Conservation (phyloP, 2,329 filamentous ascomycete species). For the Claviceps sorghi region DNA sequence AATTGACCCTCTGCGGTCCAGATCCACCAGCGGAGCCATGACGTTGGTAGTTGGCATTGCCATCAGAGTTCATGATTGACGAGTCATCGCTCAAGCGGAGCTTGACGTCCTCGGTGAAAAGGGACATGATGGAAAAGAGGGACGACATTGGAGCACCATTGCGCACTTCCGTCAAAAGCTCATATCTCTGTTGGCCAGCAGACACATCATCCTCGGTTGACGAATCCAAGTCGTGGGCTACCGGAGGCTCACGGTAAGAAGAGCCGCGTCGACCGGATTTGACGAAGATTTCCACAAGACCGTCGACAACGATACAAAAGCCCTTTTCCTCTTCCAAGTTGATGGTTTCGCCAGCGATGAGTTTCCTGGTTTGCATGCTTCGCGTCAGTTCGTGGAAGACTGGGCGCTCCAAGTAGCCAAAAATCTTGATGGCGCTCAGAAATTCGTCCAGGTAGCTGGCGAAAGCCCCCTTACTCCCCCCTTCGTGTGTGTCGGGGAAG, state of each 20-base stretch:
- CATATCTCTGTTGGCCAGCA: conserved; percentile 69
- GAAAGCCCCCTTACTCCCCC: conserved; percentile 75
- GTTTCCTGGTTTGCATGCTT: conserved; percentile 94
- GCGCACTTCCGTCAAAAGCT: conserved; percentile 89
- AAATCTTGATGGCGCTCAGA: conserved; percentile 95
- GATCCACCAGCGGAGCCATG: conserved; percentile 14
- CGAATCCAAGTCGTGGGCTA: conserved; percentile 20
- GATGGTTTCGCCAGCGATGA: conserved; percentile 90
- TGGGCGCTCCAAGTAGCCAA: conserved; percentile 88
- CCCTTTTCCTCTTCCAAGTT: conserved; percentile 95
- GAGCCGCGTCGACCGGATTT: conserved; percentile 49
- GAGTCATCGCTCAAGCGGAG: conserved; percentile 57
- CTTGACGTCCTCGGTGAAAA: conserved; percentile 91
- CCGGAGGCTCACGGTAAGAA: conserved; percentile 11
- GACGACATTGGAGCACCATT: conserved; percentile 98
- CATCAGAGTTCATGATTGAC: conserved; percentile 9
- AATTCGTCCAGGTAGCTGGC: conserved; percentile 98
- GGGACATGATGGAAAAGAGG: conserved; percentile 86
- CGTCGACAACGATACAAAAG: conserved; percentile 94
- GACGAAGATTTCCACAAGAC: conserved; percentile 92
- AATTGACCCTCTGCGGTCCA: conserved; percentile 2
- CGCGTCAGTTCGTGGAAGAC: conserved; percentile 96
- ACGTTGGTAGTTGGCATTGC: conserved; percentile 15
- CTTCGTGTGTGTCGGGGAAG: conserved; percentile 84
- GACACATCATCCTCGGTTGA: conserved; percentile 55